Evolutionary conservation across 192 early-diverging fungal genomes (phyloP), one percentile per base, ranked within the genome.

Genomic region (Linnemannia exigua): DNA sequence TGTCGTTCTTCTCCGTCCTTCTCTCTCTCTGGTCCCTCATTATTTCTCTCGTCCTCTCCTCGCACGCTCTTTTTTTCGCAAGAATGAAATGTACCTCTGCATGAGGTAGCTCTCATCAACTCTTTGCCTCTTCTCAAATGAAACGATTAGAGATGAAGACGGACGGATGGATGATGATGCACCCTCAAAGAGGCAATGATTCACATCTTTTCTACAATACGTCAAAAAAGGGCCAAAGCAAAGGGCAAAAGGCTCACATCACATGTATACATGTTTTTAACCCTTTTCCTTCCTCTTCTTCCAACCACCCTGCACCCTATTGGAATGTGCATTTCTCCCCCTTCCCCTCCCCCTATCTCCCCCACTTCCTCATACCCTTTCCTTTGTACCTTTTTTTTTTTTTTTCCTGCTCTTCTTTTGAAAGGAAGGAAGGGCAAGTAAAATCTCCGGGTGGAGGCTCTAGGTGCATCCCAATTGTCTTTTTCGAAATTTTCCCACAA

Each of bases 401-500:
- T 50, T 17, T 50, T 50, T 50, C 15, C 15, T 61, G 6, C 28
- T 16, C 28, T 63, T 63, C 28, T 58, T 58, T 33, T 25, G 25
- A 28, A 6, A n/a, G 22, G 0, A 8, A 6, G 25, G n/a, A 25
- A 54, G 15, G 14, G 14, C 19, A 22, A 54, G 22, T 22, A 54
- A 54, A 63, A 63, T 63, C 58, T 63, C 58, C 58, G 58, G 58
- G 58, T 63, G 58, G 58, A 63, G 58, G 58, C 25, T 25, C 58
- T 63, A 63, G 58, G 28, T 12, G 58, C 25, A 25, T 63, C 58
- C 58, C 58, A 63, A 63, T 63, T 63, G 58, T 63, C 58, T 63
- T 63, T 63, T 63, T 63, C 28, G 58, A 63, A 63, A 63, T 63
- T 63, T 63, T 63, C 58, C 58, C 58, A 63, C 58, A 63, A 63